Percentiles rank a stretch among this genome's conserved stretches.
phyloP scores from a whole-genome alignment of 768 basidiomycete species.

The Tephrocybe sp. region DNA sequence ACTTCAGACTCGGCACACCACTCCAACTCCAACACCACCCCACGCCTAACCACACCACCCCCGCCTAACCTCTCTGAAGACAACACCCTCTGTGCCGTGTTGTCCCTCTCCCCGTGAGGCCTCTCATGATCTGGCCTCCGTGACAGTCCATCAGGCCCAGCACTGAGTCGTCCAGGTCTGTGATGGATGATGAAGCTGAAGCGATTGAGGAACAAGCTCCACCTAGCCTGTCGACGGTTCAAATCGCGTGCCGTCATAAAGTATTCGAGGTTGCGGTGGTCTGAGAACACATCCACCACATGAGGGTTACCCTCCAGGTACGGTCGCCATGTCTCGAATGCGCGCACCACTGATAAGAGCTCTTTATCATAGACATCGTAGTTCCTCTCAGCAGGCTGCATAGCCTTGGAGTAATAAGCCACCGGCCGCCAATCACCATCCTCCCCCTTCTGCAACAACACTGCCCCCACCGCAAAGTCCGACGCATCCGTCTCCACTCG shows the following conservation, averaged over 20 bases:
- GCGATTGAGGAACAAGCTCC: slow-evolving; percentile 28
- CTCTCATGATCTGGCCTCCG: neutral
- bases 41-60: neutral
- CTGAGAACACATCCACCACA: too few relatives aligned
- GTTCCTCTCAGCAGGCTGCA: slow-evolving; percentile 32
- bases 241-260: neutral
- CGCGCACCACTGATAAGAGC: slow-evolving; percentile 37
- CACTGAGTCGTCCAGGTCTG: slow-evolving; percentile 12
- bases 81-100: neutral
- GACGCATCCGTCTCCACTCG: slow-evolving; percentile 11
- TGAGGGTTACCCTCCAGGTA: slow-evolving; percentile 7
- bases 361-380: slow-evolving; percentile 43
- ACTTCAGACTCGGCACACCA: too few relatives aligned
- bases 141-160: neutral
- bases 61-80: neutral
- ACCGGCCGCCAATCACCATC: slow-evolving; percentile 26
- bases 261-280: neutral
- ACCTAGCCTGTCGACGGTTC: slow-evolving; percentile 34
- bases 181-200: slow-evolving; percentile 25
- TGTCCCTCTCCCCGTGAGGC: neutral
- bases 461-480: slow-evolving; percentile 12
- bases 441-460: slow-evolving; percentile 20
- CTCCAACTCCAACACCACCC: neutral
- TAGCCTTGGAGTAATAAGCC: slow-evolving; percentile 20
- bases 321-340: slow-evolving; percentile 22